Base-by-base conservation (phyloP, 139 green algal species). In the Chlorella vulgaris region DNA sequence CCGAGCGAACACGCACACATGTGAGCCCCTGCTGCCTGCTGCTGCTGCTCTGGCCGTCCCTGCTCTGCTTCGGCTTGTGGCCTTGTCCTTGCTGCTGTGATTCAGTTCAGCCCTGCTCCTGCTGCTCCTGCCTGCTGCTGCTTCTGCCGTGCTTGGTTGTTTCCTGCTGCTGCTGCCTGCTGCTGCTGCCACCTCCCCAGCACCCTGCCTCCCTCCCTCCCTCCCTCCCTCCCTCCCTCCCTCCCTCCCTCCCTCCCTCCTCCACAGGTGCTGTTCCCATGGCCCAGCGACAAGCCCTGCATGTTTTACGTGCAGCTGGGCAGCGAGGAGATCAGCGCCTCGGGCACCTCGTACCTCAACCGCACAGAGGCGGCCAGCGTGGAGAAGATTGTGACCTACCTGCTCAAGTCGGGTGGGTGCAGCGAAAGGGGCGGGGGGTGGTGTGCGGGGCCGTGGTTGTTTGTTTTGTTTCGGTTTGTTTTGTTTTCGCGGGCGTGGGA, bases 261-360 rank as follows among this genome's bases (percentile, higher is more conserved):
- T 31, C 55, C 5, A 53, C 73, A 74, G 61, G 76, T 82, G 63
- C 63, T 82, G 22, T 97, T 97, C 84, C 94, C 94, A 28, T 98
- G 94, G 94, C 94, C 94, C 18, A 78, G 92, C 21, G 90, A 93
- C 74, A 92, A 89, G 83, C 96, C 96, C 31, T 96, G 98, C 89
- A 96, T 99, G 89, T 99, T 99, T 77, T 97, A 96, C 82, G 84
- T 89, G 66, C 78, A 99, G 90, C 89, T 98, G 85, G 96, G 96
- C n/a, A 33, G 82, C 31, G 93, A 96, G 81, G 93, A 96, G 83
- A 96, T 96, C 63, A 89, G 75, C 21, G 80, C 85, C 78, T 87
- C 73, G n/a, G 96, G 96, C 63, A 99, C 96, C 3, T 98, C 93
- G 0, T 99, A 98, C 89, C 90, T 99, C 26, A 99, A 99, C 86